Conservation (phyloP, 331 rosid species). For the Spiraea crenata region DNA sequence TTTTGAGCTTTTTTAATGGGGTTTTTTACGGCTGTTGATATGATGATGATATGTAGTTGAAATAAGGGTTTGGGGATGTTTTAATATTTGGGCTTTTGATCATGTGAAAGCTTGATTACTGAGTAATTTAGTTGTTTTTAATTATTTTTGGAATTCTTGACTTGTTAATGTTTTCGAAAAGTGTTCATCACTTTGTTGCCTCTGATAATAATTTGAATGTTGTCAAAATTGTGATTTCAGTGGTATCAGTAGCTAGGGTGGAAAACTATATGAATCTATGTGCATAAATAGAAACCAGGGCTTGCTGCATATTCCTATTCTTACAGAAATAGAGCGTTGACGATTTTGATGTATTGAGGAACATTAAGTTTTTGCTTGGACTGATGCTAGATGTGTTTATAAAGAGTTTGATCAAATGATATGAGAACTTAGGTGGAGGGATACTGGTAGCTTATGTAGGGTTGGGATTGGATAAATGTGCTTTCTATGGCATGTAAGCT, state of each 20-base stretch:
- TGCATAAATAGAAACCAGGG: neutral
- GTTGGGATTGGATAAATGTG: neutral
- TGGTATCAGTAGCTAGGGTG: neutral
- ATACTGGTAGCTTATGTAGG: neutral
- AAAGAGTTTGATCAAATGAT: neutral
- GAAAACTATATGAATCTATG: neutral
- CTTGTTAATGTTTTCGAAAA: neutral
- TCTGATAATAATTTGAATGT: neutral
- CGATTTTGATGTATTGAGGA: neutral
- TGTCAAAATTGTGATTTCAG: neutral
- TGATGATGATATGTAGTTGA: conserved; percentile 16
- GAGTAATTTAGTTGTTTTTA: conserved; percentile 3
- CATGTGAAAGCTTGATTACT: conserved; percentile 19
- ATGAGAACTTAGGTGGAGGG: neutral
- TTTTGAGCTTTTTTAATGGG: conserved; percentile 3
- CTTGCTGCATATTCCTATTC: neutral
- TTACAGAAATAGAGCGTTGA: neutral
- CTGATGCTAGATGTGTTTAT: neutral
- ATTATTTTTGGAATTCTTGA: conserved; percentile 13
- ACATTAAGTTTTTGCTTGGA: neutral
- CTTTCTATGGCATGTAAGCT: neutral
- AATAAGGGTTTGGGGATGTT: conserved; percentile 29
- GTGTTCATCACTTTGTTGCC: neutral
- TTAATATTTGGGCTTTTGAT: conserved; percentile 13
- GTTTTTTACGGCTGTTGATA: conserved; percentile 15